Conservation (phyloP, 352 stramenopile species). For the Plasmopara viticola region DNA sequence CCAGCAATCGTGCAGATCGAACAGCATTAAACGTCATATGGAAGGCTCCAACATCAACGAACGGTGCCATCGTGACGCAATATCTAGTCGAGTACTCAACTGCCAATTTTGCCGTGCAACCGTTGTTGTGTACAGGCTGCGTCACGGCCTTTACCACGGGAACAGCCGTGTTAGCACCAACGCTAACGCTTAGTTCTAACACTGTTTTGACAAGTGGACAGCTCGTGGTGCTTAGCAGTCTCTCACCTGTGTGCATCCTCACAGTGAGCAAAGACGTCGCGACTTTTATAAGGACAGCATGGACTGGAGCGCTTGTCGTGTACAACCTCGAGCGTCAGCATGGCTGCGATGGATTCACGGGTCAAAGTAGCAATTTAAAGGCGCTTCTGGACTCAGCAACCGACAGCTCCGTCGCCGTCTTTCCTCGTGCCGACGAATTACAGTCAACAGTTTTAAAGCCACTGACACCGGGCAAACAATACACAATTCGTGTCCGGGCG, state of each 20-base stretch:
- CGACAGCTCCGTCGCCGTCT: conserved; percentile 37
- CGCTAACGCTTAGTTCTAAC: conserved; percentile 33
- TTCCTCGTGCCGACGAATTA: conserved; percentile 5
- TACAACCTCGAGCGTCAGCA: conserved; percentile 37
- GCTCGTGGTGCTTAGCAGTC: conserved; percentile 40
- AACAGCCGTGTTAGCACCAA: conserved; percentile 11
- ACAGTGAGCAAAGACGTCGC: conserved; percentile 22
- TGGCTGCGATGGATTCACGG: conserved; percentile 61
- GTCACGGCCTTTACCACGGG: conserved; percentile 30
- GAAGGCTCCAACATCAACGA: conserved; percentile 46
- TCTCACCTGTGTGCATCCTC: conserved; percentile 46
- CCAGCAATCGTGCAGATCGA: conserved; percentile 66
- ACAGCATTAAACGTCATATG: conserved; percentile 85
- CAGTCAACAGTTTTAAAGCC: conserved; percentile 19
- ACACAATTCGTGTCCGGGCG: conserved; percentile 76
- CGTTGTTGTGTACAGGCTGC: conserved; percentile 44
- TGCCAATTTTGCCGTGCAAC: conserved; percentile 32
- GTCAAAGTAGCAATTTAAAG: conserved; percentile 28
- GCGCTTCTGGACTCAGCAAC: conserved; percentile 35
- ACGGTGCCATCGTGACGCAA: conserved; percentile 56
- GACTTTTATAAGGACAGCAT: conserved; percentile 29
- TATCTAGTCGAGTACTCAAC: conserved; percentile 88
- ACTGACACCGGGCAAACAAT: conserved; percentile 48
- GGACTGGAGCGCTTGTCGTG: conserved; percentile 26
- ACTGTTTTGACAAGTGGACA: conserved; percentile 27